Evolutionary conservation across 2,329 filamentous ascomycete genomes (phyloP).

Genomic region (Immersiporthe knoxdaviesiana): DNA sequence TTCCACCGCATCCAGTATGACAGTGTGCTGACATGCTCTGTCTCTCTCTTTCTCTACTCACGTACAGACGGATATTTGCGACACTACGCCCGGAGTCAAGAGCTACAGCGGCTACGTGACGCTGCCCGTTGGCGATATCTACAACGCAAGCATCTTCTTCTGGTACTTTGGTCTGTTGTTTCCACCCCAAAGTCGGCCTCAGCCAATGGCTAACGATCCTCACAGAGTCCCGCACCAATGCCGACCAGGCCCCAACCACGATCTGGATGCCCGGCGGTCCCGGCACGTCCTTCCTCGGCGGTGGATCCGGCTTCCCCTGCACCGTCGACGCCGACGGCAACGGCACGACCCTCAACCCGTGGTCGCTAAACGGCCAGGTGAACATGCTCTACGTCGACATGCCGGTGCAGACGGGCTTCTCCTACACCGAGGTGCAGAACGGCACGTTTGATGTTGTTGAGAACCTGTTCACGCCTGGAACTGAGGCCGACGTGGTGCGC

Average conservation of each 20-base stretch:
- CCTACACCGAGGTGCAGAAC: conserved; percentile 35
- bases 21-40: background rate
- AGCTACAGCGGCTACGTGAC: conserved; percentile 61
- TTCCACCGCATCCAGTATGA: background rate
- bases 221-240: conserved; percentile 50
- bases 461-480: conserved; percentile 32
- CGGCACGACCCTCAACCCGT: conserved; percentile 56
- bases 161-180: conserved; percentile 50
- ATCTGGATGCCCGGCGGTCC: conserved; percentile 68
- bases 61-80: conserved; percentile 48
- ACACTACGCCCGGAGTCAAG: conserved; percentile 58
- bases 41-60: background rate
- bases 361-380: conserved; percentile 64
- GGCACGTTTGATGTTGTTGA: conserved; percentile 32
- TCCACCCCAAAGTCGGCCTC: background rate
- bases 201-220: background rate
- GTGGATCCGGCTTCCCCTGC: conserved; percentile 57
- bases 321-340: conserved; percentile 54
- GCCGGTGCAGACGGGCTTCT: conserved; percentile 46
- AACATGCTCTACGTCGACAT: conserved; percentile 75
- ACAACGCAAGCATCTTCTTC: conserved; percentile 64
- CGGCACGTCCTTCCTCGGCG: conserved; percentile 59
- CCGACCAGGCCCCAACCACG: conserved; percentile 57
- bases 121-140: conserved; percentile 48
- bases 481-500: conserved; percentile 36